Percentiles rank a stretch among this genome's conserved stretches.
Conservation (phyloP, 257 asterid genomes). For the Rauvolfia tetraphylla region DNA sequence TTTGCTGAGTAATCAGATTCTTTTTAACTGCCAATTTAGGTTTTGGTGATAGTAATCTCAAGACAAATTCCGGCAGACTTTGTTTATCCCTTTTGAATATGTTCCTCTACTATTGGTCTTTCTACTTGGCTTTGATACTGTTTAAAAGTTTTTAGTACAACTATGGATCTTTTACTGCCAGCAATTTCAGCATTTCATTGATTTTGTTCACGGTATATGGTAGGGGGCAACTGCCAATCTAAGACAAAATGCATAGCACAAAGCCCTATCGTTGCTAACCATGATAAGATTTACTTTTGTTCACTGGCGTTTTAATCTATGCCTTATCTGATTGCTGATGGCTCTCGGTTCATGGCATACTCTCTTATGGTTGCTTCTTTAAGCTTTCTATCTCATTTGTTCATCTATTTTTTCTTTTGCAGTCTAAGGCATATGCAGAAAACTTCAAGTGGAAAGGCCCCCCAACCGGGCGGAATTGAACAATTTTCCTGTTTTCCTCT, state of each 20-base stretch:
- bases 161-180: neutral
- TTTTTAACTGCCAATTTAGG: neutral
- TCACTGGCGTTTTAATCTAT: neutral
- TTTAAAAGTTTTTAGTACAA: neutral
- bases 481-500: slow-evolving; percentile 9
- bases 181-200: neutral
- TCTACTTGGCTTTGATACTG: neutral
- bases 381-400: neutral
- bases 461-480: slow-evolving; percentile 45
- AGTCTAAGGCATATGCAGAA: slow-evolving; percentile 85
- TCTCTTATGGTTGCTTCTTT: neutral
- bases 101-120: neutral
- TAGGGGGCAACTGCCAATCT: neutral
- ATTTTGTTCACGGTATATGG: neutral
- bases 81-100: neutral
- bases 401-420: slow-evolving; percentile 11
- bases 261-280: neutral
- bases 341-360: neutral
- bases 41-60: neutral
- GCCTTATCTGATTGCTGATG: neutral
- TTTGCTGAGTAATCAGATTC: neutral
- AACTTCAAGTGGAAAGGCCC: slow-evolving; percentile 98
- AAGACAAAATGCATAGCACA: neutral
- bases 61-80: neutral
- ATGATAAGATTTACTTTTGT: neutral